A percentile compares a stretch with the other conserved stretches of the same genome.
These are phyloP conservation scores for Intubia oerlemansii DNA, from an alignment of 2,329 filamentous ascomycete species.

Conservation along the genomic window DNA sequence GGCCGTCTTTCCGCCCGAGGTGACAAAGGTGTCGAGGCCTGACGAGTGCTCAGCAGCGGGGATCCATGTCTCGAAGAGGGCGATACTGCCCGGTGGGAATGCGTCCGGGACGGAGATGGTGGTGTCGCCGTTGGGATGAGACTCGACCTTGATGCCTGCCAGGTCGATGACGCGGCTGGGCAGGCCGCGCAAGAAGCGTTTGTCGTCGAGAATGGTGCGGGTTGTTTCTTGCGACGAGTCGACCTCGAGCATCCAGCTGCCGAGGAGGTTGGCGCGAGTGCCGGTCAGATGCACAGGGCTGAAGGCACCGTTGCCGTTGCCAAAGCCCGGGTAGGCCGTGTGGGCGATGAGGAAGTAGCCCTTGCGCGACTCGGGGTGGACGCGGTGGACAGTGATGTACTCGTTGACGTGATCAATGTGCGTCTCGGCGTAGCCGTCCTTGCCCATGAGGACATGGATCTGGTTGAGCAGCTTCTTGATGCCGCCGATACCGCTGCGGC, in stretches of 20 bases:
- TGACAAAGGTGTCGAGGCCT: conserved; percentile 71
- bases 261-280: conserved; percentile 67
- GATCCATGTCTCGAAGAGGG: conserved; percentile 90
- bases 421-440: conserved; percentile 83
- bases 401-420: conserved; percentile 93
- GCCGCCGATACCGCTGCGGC: conserved; percentile 68
- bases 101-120: conserved; percentile 60
- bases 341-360: conserved; percentile 93
- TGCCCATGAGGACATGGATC: conserved; percentile 89
- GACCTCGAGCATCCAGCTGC: conserved; percentile 82
- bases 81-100: conserved; percentile 86
- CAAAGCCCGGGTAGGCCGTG: conserved; percentile 82
- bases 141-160: conserved; percentile 50
- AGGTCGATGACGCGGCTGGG: conserved; percentile 62
- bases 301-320: conserved; percentile 63
- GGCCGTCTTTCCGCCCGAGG: conserved; percentile 56
- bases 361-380: conserved; percentile 79
- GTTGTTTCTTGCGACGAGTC: conserved; percentile 54
- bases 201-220: conserved; percentile 42
- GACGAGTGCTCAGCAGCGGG: conserved; percentile 66
- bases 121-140: conserved; percentile 45
- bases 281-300: conserved; percentile 61
- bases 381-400: conserved; percentile 88
- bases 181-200: conserved; percentile 55
- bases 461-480: conserved; percentile 87